These are phyloP conservation scores for Coemansia sp. DNA, from an alignment of 192 early-diverging fungal species.

Conservation along the genomic window DNA sequence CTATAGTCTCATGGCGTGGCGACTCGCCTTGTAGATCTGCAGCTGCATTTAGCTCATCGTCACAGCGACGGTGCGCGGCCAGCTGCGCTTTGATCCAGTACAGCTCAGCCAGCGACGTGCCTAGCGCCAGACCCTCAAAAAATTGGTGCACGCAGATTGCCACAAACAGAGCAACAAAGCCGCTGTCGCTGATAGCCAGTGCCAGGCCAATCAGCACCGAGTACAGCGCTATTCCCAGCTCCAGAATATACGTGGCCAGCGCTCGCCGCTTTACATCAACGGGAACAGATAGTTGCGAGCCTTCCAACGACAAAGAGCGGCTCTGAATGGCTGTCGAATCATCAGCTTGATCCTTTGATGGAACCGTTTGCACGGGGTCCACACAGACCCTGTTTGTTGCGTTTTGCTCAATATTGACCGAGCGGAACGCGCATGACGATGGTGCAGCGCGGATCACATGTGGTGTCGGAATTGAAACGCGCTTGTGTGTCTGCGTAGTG, in stretches of 20 bases:
- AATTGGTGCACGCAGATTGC: constrained; percentile 72
- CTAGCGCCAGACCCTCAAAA: constrained; percentile 75
- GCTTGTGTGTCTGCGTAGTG: constrained; percentile 24
- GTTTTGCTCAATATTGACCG: background rate
- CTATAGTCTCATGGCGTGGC: constrained; percentile 5
- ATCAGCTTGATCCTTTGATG: background rate
- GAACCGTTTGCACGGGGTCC: too few relatives aligned
- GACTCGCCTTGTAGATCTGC: background rate
- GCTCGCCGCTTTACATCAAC: constrained; percentile 34
- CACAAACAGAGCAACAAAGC: constrained; percentile 60
- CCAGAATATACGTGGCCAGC: constrained; percentile 65
- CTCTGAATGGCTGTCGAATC: constrained; percentile 32
- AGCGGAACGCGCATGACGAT: constrained; percentile 17
- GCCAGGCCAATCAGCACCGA: constrained; percentile 74
- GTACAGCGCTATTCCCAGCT: constrained; percentile 72
- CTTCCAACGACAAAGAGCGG: background rate
- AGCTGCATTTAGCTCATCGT: background rate
- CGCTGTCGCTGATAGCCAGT: constrained; percentile 45
- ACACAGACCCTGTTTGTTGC: too few relatives aligned
- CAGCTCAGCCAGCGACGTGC: constrained; percentile 66
- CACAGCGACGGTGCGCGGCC: background rate
- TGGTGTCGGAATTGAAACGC: constrained; percentile 35
- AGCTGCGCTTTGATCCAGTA: constrained; percentile 51
- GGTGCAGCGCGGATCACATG: constrained; percentile 20
- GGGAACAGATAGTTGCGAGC: background rate